Evolutionary conservation across 1,284 basidiomycete species (phyloP), one percentile per base, ranked within the genome.

Genomic region (Puccinia coronata): DNA sequence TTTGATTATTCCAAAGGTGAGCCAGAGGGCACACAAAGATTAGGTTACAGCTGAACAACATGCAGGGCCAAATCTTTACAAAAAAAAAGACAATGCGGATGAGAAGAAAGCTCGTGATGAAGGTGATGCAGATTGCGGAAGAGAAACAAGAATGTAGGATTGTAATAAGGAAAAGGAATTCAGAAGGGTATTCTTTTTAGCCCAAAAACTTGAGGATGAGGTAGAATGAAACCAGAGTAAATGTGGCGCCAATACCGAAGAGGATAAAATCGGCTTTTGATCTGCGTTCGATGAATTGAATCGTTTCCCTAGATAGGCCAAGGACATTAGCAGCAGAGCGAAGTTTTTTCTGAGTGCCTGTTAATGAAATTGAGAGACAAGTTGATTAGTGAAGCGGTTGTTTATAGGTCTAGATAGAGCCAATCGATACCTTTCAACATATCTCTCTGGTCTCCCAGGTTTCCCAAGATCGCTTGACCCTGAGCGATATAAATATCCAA

Each of bases 241-340:
- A 47, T 23, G 80, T 31, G 31, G 41, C 57, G 18, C 81, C 81
- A 53, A 71, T 41, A n/a, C 36, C 57, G 43, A 82, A 80, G 16
- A 80, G 63, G 23, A 80, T 69, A 20, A 73, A 81, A 59, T 74
- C 80, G 28, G 87, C 88, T 84, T 84, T 94, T 92, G 93, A 96
- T 86, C 95, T 89, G 83, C 91, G 90, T 86, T 98, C 96, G 83
- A 98, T 95, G 93, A 95, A 98, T 1, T 92, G 91, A 86, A 98
- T 97, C 34, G 96, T 95, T 86, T 96, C 90, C 83, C 94, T 89
- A 86, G 94, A 94, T 84, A 98, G 87, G 0, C 96, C 96, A 70
- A 98, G 87, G 23, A 94, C 96, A 87, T 97, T 97, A 59, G 95
- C 95, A 57, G 94, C 92, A 85, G 93, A 91, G 81, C 96, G 86